Percentiles rank a stretch among this genome's conserved stretches.
These are phyloP conservation scores for Aphanomyces cochlioides DNA, from an alignment of 352 stramenopile genomes.

Conservation along the genomic window DNA sequence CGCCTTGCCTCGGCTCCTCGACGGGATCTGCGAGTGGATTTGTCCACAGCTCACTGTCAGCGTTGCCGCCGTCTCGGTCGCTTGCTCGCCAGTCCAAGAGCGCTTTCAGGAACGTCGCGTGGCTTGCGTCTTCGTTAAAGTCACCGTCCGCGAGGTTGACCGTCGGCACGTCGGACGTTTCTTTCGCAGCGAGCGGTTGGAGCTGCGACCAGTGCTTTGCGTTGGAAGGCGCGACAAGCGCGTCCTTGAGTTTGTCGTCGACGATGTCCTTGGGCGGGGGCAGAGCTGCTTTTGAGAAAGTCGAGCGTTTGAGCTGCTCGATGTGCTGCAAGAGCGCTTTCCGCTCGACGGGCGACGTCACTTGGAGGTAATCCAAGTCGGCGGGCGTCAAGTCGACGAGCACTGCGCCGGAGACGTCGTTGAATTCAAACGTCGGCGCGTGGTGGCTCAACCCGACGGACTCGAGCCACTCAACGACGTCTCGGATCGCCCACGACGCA, in stretches of 20 bases:
- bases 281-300: not conserved
- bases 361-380: slow-evolving; percentile 49
- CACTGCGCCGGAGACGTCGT: slow-evolving; percentile 57
- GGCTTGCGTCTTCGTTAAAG: slow-evolving; percentile 68
- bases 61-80: slow-evolving; percentile 34
- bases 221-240: slow-evolving; percentile 20
- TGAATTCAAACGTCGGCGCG: slow-evolving; percentile 66
- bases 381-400: slow-evolving; percentile 47
- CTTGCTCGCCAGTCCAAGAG: slow-evolving; percentile 65
- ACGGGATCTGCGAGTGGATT: slow-evolving; percentile 46
- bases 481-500: slow-evolving; percentile 45
- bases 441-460: slow-evolving; percentile 60
- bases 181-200: slow-evolving; percentile 47
- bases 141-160: slow-evolving; percentile 74
- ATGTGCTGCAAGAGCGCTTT: slow-evolving; percentile 58
- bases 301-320: slow-evolving; percentile 44
- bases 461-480: slow-evolving; percentile 66
- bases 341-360: slow-evolving; percentile 51
- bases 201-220: slow-evolving; percentile 69
- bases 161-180: slow-evolving; percentile 30
- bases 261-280: slow-evolving; percentile 42
- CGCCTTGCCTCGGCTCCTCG: slow-evolving; percentile 18
- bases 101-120: slow-evolving; percentile 76
- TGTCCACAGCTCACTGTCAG: slow-evolving; percentile 53
- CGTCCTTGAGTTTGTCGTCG: slow-evolving; percentile 53